These are phyloP conservation scores for Phaeosphaeria sp. DNA, from an alignment of 2,329 filamentous ascomycete species.

Conservation along the genomic window DNA sequence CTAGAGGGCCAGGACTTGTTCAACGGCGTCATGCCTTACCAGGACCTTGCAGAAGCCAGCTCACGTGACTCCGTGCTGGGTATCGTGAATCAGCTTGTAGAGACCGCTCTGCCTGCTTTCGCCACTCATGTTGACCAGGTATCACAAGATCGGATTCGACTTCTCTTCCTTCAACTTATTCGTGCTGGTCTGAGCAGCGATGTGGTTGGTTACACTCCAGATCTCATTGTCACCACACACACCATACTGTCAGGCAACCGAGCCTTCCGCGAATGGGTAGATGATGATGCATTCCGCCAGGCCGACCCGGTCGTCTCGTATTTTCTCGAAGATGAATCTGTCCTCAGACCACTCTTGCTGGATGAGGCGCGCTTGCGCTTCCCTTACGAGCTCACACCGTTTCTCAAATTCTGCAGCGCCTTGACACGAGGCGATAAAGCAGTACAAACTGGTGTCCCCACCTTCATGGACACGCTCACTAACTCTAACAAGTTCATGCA, in stretches of 20 bases:
- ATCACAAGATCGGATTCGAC: constrained; percentile 68
- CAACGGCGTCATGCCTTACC: constrained; percentile 30
- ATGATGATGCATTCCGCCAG: constrained; percentile 23
- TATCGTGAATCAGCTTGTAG: constrained; percentile 34
- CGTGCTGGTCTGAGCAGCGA: constrained; percentile 65
- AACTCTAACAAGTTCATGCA: constrained; percentile 79
- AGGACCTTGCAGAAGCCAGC: constrained; percentile 35
- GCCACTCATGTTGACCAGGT: constrained; percentile 58
- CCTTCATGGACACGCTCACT: constrained; percentile 68
- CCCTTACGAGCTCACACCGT: constrained; percentile 83
- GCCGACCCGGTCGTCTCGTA: constrained; percentile 52
- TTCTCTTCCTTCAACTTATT: constrained; percentile 73
- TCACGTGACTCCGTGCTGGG: constrained; percentile 31
- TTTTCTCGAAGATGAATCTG: constrained; percentile 62
- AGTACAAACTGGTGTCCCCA: constrained; percentile 56
- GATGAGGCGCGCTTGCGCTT: constrained; percentile 77
- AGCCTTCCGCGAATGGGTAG: constrained; percentile 43
- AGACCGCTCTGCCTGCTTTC: constrained; percentile 48
- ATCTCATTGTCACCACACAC: constrained; percentile 71
- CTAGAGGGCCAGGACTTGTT: constrained; percentile 35
- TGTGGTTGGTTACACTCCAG: constrained; percentile 74
- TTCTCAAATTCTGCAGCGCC: constrained; percentile 73
- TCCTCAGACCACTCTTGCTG: constrained; percentile 66
- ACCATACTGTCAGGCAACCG: constrained; percentile 65
- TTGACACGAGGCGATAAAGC: constrained; percentile 60